phyloP scores from a whole-genome alignment of 2,329 filamentous ascomycete species.

The Calonectria pseudoturangicola region DNA sequence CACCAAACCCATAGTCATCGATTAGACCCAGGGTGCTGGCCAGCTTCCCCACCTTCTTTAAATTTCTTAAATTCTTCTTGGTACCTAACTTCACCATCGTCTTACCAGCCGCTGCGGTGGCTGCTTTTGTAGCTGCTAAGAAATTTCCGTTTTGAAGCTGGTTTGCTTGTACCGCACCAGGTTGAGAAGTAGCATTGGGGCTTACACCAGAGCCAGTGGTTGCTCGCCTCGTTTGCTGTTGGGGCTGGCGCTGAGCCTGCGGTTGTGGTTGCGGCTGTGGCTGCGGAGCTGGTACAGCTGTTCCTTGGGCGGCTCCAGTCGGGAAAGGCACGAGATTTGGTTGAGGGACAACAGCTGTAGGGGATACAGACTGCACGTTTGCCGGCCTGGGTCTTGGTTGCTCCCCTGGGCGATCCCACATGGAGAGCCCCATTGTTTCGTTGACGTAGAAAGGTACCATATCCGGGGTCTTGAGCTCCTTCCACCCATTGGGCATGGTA shows the following conservation, averaged over 20 bases:
- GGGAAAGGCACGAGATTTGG: too few species aligned
- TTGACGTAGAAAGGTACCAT: slow-evolving; percentile 53
- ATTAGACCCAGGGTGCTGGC: slow-evolving; percentile 33
- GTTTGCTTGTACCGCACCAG: slow-evolving; percentile 6
- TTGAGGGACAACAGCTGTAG: too few species aligned
- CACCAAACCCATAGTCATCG: slow-evolving; percentile 27
- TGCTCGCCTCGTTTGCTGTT: background rate
- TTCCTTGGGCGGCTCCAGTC: too few species aligned
- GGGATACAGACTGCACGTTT: background rate
- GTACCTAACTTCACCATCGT: slow-evolving; percentile 54
- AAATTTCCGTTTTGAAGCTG: slow-evolving; percentile 23
- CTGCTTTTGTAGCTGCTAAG: slow-evolving; percentile 49
- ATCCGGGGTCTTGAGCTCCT: slow-evolving; percentile 53
- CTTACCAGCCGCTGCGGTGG: slow-evolving; percentile 38
- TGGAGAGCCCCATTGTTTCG: slow-evolving; percentile 50
- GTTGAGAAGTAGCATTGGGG: background rate
- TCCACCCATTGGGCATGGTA: slow-evolving; percentile 52
- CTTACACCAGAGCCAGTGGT: background rate
- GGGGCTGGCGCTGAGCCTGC: background rate
- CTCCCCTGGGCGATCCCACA: slow-evolving; percentile 56
- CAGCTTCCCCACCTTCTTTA: slow-evolving; percentile 49
- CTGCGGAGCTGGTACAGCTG: background rate
- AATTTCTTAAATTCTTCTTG: slow-evolving; percentile 53
- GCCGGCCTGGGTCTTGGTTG: slow-evolving; percentile 44
- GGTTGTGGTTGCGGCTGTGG: too few species aligned